These are phyloP conservation scores for Elsinoe arachidis DNA, from an alignment of 2,329 filamentous ascomycete genomes.

Conservation along the genomic window DNA sequence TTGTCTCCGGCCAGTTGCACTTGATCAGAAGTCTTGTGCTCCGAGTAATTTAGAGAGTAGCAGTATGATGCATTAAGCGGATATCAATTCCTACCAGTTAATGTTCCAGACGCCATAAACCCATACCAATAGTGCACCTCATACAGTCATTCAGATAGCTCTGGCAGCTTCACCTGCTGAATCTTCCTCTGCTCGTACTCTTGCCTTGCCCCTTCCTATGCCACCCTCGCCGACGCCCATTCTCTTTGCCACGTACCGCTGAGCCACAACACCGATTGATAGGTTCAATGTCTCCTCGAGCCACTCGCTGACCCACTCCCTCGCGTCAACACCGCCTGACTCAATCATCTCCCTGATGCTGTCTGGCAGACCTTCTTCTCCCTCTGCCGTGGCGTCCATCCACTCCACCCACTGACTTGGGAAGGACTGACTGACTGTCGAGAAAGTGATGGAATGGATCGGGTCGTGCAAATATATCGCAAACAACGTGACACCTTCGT, in stretches of 20 bases:
- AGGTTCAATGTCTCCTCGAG: constrained; percentile 77
- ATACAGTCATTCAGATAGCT: constrained; percentile 30
- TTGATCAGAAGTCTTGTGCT: too few species aligned
- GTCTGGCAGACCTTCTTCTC: constrained; percentile 56
- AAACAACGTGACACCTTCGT: constrained; percentile 55
- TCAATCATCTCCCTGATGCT: constrained; percentile 80
- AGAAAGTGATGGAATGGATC: constrained; percentile 82
- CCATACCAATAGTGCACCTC: background rate
- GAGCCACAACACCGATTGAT: constrained; percentile 75
- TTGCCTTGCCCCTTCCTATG: constrained; percentile 48
- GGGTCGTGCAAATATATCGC: constrained; percentile 78
- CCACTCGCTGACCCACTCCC: constrained; percentile 98
- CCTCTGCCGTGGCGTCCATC: constrained; percentile 56
- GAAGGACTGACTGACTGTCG: constrained; percentile 70
- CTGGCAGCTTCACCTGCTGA: constrained; percentile 53
- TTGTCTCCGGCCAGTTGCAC: too few species aligned
- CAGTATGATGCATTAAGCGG: constrained; percentile 2
- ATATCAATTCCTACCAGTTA: background rate
- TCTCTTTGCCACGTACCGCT: constrained; percentile 84
- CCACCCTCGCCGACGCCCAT: constrained; percentile 93
- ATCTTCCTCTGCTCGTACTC: constrained; percentile 47
- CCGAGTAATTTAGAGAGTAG: too few species aligned
- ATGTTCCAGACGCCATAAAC: background rate
- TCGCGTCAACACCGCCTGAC: constrained; percentile 69
- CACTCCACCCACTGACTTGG: constrained; percentile 82